phyloP scores from a whole-genome alignment of 352 stramenopile species.

The Globisporangium uncinulatum region DNA sequence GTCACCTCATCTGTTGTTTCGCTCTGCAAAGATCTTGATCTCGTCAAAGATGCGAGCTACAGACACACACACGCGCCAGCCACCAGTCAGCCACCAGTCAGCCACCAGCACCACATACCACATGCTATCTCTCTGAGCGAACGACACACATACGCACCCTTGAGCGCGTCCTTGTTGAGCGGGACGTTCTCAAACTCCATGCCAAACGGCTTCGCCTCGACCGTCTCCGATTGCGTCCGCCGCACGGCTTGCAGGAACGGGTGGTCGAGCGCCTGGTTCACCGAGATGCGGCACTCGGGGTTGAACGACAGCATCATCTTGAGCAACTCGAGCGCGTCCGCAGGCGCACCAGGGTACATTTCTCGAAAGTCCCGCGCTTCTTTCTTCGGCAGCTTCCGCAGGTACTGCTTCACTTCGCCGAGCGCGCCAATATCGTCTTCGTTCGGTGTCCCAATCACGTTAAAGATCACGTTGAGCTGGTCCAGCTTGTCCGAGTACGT shows the following conservation, averaged over 20 bases:
- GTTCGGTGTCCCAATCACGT: conserved; percentile 92
- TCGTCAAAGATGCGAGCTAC: conserved; percentile 83
- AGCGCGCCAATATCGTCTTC: conserved; percentile 85
- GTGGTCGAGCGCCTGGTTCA: conserved; percentile 79
- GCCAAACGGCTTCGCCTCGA: conserved; percentile 71
- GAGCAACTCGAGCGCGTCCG: conserved; percentile 79
- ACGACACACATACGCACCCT: conserved; percentile 37
- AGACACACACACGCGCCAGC: conserved; percentile 5
- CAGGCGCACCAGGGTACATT: conserved; percentile 78
- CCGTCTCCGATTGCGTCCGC: conserved; percentile 60
- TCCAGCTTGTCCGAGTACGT: conserved; percentile 87
- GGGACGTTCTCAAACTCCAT: conserved; percentile 89
- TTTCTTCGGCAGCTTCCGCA: conserved; percentile 83
- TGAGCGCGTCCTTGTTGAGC: conserved; percentile 80
- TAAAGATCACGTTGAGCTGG: conserved; percentile 95
- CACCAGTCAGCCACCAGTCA: conserved; percentile 2
- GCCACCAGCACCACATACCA: not conserved
- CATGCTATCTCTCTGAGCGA: not conserved
- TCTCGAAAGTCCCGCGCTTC: conserved; percentile 69
- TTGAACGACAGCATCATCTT: conserved; percentile 85
- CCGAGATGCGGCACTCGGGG: conserved; percentile 76
- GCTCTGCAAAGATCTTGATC: conserved; percentile 77
- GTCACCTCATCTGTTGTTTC: conserved; percentile 51
- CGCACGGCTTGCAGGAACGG: conserved; percentile 80
- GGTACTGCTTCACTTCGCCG: conserved; percentile 81